Base-by-base conservation (phyloP, 2,329 filamentous ascomycete genomes). In the Hymenoscyphus fraxineus region DNA sequence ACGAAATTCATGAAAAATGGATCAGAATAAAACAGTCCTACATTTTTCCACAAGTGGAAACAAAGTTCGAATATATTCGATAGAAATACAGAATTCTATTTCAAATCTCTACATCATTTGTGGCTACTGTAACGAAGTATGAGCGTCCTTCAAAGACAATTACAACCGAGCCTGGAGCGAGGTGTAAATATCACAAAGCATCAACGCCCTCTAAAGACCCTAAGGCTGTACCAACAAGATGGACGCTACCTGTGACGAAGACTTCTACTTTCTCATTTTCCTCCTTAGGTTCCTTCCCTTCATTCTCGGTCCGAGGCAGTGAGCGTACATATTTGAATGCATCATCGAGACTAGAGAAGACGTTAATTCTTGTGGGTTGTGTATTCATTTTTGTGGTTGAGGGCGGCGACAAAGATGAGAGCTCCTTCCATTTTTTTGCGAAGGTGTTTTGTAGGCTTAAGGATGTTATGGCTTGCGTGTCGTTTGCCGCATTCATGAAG, bases 141-240 rank as follows among this genome's bases (percentile, higher is more conserved):
- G 27, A 27, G 27, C 27, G 27, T 27, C 27, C 27, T 3, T 27
- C 27, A 35, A 38, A 38, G 39, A 38, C 16, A 38, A 6, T 7
- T 38, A 19, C 12, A n/a, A n/a, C 40, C 6, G 57, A 19, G 15
- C 10, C 10, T n/a, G 35, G 3, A 58, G 32, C 5, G 22, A 31
- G 4, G 2, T 10, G 3, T 35, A 35, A 35, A 7, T 35, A 7
- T 56, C 22, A 64, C 31, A 64, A 55, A 22, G 62, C 62, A 57
- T 64, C 62, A 13, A 64, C 62, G 12, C 66, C 83, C 0, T 90
- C 91, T 64, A 96, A 77, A 1, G 89, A 86, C 73, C 90, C 88
- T 60, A 97, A 79, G 56, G 92, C 81, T 15, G 90, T 90, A 6
- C 86, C 86, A 0, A 88, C 83, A 1, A 89, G 78, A 73, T 88